Conservation (phyloP, 345 rosid genomes). For the Euphorbia lathyris region DNA sequence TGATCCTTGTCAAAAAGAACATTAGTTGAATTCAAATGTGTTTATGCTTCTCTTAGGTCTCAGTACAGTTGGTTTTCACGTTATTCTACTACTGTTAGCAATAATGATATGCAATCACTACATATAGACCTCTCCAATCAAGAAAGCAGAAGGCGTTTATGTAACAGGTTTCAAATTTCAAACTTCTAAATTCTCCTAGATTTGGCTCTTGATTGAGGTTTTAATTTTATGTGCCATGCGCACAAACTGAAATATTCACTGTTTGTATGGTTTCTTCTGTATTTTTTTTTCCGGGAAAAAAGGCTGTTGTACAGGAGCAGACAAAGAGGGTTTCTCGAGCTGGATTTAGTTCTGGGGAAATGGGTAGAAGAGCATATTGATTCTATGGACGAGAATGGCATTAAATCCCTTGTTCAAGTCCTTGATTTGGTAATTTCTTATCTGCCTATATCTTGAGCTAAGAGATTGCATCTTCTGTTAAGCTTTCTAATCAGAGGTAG, state of each 20-base stretch:
- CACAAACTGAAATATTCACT: not conserved
- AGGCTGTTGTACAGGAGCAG: slow-evolving; percentile 92
- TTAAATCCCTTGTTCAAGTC: slow-evolving; percentile 72
- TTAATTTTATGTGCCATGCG: not conserved
- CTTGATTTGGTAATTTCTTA: slow-evolving; percentile 64
- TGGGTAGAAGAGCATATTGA: slow-evolving; percentile 82
- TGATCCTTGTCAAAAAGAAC: not conserved
- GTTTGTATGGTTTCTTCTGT: not conserved
- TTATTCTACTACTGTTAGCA: slow-evolving; percentile 42
- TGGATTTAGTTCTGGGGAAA: slow-evolving; percentile 86
- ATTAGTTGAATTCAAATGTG: not conserved
- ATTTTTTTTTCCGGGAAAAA: not conserved
- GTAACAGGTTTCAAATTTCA: slow-evolving; percentile 56
- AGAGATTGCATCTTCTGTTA: not conserved
- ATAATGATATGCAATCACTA: slow-evolving; percentile 24
- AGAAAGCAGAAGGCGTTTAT: slow-evolving; percentile 66
- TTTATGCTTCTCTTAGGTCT: slow-evolving; percentile 35
- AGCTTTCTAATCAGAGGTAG: no score
- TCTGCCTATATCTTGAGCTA: not conserved
- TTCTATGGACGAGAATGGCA: slow-evolving; percentile 67
- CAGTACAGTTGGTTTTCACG: slow-evolving; percentile 37
- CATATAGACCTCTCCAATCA: slow-evolving; percentile 63
- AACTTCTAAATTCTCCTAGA: not conserved
- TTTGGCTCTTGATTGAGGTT: not conserved
- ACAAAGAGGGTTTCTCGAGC: slow-evolving; percentile 89